Base-by-base conservation (phyloP, 2,329 filamentous ascomycete species). In the Aspergillus sp. region DNA sequence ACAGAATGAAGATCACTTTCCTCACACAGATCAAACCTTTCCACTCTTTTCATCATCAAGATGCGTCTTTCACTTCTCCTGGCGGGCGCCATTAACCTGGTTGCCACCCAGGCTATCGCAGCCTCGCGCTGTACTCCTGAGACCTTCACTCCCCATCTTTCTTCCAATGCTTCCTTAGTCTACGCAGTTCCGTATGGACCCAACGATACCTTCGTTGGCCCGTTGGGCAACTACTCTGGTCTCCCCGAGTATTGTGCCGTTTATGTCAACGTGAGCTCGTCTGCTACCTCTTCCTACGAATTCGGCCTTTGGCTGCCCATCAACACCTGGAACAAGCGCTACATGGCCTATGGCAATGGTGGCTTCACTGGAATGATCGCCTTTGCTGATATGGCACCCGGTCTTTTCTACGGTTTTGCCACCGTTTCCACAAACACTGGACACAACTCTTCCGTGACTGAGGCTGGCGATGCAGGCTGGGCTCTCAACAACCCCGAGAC, bases 381-480 rank as follows among this genome's bases (percentile, higher is more conserved):
- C 8, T 50, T 50, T 30, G 23, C 47, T 8, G 47, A 50, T n/a
- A 50, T 50, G 47, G 47, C 27, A 15, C 47, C 47, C 2, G 47
- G 47, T 32, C 15, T 50, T 2, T 30, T 17, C 13, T 54, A 54
- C 36, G 78, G 78, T 5, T 80, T 80, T 54, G 79, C 79, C 3
- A 68, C 71, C 19, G 77, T 81, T 63, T 79, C 76, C 0, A 81
- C 79, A 1, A 75, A 81, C 52, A 81, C 78, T 21, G 80, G 80
- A 1, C 80, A 81, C 66, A 80, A 77, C 60, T 75, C 73, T 8
- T 70, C 70, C 10, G 63, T 50, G 25, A 50, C 25, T 2, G 23
- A 50, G n/a, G 47, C 47, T 8, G 47, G 47, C n/a, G 47, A 63
- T 2, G 60, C 60, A 8, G 71, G 77, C 53, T 70, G 51, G 67